phyloP scores from a whole-genome alignment of 1,284 basidiomycete genomes.

The Apiotrichum porosum region DNA sequence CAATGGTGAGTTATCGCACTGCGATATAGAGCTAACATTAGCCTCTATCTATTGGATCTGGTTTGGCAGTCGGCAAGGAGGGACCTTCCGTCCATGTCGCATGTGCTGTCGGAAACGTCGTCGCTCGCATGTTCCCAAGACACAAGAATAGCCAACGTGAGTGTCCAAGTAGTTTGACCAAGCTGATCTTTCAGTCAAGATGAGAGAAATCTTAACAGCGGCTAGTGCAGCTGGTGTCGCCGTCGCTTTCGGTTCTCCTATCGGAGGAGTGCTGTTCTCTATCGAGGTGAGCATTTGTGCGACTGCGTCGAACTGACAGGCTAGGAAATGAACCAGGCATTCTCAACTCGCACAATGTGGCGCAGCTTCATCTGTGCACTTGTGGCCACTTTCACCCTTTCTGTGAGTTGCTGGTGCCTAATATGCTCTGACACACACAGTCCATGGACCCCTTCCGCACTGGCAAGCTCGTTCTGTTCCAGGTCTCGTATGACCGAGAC shows the following conservation, averaged over 20 bases:
- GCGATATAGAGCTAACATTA: conserved; percentile 43
- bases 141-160: conserved; percentile 84
- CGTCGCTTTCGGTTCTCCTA: conserved; percentile 94
- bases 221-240: conserved; percentile 96
- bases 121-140: conserved; percentile 73
- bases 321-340: conserved; percentile 95
- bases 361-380: conserved; percentile 93
- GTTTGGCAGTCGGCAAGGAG: conserved; percentile 95
- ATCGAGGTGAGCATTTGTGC: conserved; percentile 52
- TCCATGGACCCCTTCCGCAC: conserved; percentile 98
- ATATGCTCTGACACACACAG: conserved; percentile 47
- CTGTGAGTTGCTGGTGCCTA: conserved; percentile 57
- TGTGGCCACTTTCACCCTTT: conserved; percentile 90
- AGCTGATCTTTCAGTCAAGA: conserved; percentile 62
- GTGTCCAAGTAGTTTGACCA: conserved; percentile 22
- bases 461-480: conserved; percentile 95
- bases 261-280: conserved; percentile 91
- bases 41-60: conserved; percentile 97
- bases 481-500: conserved; percentile 93
- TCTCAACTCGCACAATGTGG: conserved; percentile 98
- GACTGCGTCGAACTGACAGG: neutral
- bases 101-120: conserved; percentile 83
- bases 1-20: conserved; percentile 61
- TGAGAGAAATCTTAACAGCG: conserved; percentile 91
- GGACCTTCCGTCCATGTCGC: conserved; percentile 98